These are phyloP conservation scores for Penstemon davidsonii DNA, from an alignment of 257 asterid genomes.

Conservation along the genomic window DNA sequence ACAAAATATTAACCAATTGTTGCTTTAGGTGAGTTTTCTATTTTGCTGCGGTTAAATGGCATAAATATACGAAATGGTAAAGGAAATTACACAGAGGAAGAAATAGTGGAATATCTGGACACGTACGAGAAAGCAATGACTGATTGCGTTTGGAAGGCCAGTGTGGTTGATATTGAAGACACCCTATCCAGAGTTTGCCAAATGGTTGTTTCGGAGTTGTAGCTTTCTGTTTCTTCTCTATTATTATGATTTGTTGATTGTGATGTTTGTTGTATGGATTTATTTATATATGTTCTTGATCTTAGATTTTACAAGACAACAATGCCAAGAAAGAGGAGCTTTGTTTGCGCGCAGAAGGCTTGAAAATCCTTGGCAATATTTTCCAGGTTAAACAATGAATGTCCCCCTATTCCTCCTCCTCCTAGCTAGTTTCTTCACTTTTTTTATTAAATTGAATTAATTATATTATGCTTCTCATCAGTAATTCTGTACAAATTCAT, in stretches of 20 bases:
- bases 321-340: constrained; percentile 90
- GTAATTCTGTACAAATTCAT: no score
- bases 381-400: constrained; percentile 57
- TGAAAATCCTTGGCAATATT: constrained; percentile 88
- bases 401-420: constrained; percentile 4
- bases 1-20: no score
- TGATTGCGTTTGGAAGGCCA: constrained; percentile 98
- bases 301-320: constrained; percentile 82
- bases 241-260: constrained; percentile 19
- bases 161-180: constrained; percentile 95
- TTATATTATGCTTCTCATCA: constrained; percentile 22
- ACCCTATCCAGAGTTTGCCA: constrained; percentile 96
- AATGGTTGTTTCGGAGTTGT: constrained; percentile 55
- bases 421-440: no score
- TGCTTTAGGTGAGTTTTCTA: constrained; percentile 79
- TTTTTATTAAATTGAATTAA: background rate
- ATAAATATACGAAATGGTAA: constrained; percentile 78
- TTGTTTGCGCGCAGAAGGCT: constrained; percentile 86
- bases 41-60: constrained; percentile 92
- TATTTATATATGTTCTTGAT: background rate
- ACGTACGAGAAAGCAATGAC: constrained; percentile 92
- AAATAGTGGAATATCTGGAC: constrained; percentile 85
- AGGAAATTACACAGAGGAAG: constrained; percentile 90
- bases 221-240: constrained; percentile 1
- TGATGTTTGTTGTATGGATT: background rate